Evolutionary conservation across 192 early-diverging fungal species (phyloP).

Genomic region (Coemansia sp.): DNA sequence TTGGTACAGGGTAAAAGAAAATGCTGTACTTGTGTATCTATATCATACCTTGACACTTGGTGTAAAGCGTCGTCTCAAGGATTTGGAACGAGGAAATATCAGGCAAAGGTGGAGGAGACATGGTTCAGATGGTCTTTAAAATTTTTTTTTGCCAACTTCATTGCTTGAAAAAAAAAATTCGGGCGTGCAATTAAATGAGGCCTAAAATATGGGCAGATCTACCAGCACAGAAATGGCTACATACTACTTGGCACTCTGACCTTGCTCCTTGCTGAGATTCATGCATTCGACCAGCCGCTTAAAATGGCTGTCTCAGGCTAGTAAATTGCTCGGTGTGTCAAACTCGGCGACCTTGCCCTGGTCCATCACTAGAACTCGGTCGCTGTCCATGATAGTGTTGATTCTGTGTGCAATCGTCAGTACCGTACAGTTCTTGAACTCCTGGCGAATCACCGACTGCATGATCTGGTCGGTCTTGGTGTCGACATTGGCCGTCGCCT

Average conservation of each 20-base stretch:
- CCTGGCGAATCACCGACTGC: constrained; percentile 58
- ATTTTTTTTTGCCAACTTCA: neutral
- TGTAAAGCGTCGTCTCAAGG: constrained; percentile 38
- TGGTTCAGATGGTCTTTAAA: neutral
- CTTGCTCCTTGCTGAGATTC: neutral
- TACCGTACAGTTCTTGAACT: constrained; percentile 35
- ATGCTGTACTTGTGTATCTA: neutral
- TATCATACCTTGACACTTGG: neutral
- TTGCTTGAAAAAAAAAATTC: neutral
- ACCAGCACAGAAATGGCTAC: neutral
- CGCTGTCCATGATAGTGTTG: constrained; percentile 61
- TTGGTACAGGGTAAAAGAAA: neutral
- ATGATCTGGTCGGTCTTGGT: constrained; percentile 59
- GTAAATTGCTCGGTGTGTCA: constrained; percentile 13
- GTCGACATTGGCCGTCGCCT: constrained; percentile 65
- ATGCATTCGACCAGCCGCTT: constrained; percentile 15
- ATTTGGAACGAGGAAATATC: constrained; percentile 25
- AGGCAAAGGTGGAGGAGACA: constrained; percentile 7
- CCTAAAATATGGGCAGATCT: neutral
- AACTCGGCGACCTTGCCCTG: constrained; percentile 30
- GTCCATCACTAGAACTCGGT: constrained; percentile 60
- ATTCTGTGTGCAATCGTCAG: constrained; percentile 71
- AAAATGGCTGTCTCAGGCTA: constrained; percentile 9
- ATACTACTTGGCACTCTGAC: neutral
- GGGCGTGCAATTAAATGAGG: neutral